phyloP scores from a whole-genome alignment of 768 basidiomycete genomes.

The Infundibulicybe gibba region DNA sequence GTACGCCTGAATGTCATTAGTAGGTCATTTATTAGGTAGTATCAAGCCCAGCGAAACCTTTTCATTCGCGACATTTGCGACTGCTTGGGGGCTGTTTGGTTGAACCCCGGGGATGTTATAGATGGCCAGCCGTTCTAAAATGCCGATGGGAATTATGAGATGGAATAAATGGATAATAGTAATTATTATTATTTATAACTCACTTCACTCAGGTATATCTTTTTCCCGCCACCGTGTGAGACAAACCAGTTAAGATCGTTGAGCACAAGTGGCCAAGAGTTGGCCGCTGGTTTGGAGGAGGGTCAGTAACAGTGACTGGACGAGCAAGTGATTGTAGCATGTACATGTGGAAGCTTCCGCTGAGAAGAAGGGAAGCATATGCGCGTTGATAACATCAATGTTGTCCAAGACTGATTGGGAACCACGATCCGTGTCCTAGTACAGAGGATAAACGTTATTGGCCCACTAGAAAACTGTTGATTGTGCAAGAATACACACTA shows the following conservation, averaged over 20 bases:
- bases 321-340: conserved; percentile 6
- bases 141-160: not conserved
- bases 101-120: conserved; percentile 55
- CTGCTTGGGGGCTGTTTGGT: conserved; percentile 59
- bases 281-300: conserved; percentile 32
- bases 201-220: conserved; percentile 73
- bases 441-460: not conserved
- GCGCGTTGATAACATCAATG: conserved; percentile 61
- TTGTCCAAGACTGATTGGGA: conserved; percentile 53
- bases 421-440: conserved; percentile 41
- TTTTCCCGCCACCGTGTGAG: conserved; percentile 60
- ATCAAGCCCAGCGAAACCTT: conserved; percentile 30
- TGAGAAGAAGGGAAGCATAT: conserved; percentile 72
- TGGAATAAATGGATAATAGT: not conserved
- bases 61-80: conserved; percentile 61
- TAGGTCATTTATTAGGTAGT: not conserved
- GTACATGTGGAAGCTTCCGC: conserved; percentile 50
- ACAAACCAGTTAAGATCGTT: conserved; percentile 67
- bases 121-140: conserved; percentile 78
- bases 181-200: conserved; percentile 9
- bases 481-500: conserved; percentile 5
- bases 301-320: not conserved
- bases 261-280: conserved; percentile 60
- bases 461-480: no score
- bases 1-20: conserved; percentile 45